Conservation (phyloP, 805 yeast species). For the Pichia membranifaciens region DNA sequence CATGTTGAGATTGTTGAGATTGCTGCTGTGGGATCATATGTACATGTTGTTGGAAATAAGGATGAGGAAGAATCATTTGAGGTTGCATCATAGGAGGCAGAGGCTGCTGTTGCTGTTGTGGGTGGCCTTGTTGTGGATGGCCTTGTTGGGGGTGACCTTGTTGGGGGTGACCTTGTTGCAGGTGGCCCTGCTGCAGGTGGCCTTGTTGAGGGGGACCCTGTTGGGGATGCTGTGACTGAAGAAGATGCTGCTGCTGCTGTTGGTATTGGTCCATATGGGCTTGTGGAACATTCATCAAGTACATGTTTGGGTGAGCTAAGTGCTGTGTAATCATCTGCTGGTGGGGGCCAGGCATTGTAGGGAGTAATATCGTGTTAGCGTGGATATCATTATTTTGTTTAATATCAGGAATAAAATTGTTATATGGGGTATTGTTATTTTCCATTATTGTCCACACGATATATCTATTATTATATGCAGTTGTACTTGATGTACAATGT, state of each 20-base stretch:
- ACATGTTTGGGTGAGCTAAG: neutral
- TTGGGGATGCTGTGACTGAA: neutral
- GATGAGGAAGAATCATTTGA: neutral
- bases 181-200: neutral
- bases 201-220: neutral
- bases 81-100: neutral
- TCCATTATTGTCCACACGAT: neutral
- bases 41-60: neutral
- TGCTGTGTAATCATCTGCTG: neutral
- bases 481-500: no score
- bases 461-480: no score
- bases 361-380: neutral
- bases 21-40: neutral
- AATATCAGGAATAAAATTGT: neutral
- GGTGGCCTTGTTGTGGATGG: neutral
- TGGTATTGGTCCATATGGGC: neutral
- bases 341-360: neutral
- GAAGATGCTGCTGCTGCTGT: neutral
- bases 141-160: neutral
- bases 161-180: neutral
- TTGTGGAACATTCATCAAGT: conserved; percentile 1
- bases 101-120: neutral
- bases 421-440: neutral
- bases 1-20: neutral
- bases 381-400: neutral